A percentile compares a stretch with the other conserved stretches of the same genome.
Evolutionary conservation across 148 eudicot genomes (phyloP).

Genomic region (Chenopodium album): DNA sequence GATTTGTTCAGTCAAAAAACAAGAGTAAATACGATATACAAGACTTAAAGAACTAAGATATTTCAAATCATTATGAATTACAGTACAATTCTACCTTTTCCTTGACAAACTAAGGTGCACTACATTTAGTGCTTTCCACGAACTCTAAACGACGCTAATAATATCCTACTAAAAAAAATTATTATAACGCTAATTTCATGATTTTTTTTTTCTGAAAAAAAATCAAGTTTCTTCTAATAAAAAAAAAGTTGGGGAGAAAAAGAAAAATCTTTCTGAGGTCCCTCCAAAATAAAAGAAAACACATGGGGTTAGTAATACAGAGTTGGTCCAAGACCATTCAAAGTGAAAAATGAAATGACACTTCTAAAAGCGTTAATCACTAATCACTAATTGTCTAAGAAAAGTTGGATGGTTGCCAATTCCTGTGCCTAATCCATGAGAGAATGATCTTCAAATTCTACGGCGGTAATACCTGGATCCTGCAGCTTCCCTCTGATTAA

Average conservation of each 20-base stretch:
- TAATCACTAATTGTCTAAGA: constrained; percentile 13
- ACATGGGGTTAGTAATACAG: constrained; percentile 20
- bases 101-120: neutral
- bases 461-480: constrained; percentile 25
- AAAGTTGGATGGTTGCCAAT: constrained; percentile 15
- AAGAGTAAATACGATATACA: neutral
- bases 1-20: neutral
- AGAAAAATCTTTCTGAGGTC: constrained; percentile 1
- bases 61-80: constrained; percentile 10
- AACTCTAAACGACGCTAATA: neutral
- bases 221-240: constrained; percentile 2
- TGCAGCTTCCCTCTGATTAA: constrained; percentile 31
- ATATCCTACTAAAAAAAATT: neutral
- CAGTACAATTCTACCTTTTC: constrained; percentile 2
- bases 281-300: constrained; percentile 12
- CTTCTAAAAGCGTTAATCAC: neutral
- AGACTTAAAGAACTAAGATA: neutral
- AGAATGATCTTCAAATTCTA: constrained; percentile 25
- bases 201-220: neutral
- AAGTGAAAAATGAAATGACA: neutral
- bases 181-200: neutral
- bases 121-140: neutral
- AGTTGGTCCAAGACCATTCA: constrained; percentile 8
- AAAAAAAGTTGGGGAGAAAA: neutral
- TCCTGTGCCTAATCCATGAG: constrained; percentile 13